Conservation (phyloP, 78 protist genomes). For the Dictyostelium discoideum region DNA sequence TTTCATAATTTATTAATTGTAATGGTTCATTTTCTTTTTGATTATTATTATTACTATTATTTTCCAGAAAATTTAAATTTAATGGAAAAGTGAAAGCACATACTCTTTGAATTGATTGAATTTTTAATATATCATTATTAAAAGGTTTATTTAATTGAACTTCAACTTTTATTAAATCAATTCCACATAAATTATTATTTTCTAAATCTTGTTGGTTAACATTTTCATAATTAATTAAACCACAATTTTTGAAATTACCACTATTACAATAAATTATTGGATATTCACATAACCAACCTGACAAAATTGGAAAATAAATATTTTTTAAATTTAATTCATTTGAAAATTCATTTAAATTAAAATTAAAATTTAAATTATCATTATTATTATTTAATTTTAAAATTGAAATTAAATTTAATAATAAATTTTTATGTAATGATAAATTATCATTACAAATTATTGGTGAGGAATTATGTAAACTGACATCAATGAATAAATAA, state of each 20-base stretch:
- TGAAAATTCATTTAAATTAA: not conserved
- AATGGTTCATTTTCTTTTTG: not conserved
- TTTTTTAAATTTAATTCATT: not conserved
- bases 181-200: not conserved
- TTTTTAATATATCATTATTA: not conserved
- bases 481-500: constrained; percentile 16
- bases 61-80: not conserved
- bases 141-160: not conserved
- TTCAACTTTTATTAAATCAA: not conserved
- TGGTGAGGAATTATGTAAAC: not conserved
- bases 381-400: not conserved
- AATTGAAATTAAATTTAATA: not conserved
- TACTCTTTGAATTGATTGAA: not conserved
- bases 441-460: not conserved
- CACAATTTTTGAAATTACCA: not conserved
- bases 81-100: not conserved
- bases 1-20: not conserved
- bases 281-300: constrained; percentile 55
- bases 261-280: constrained; percentile 44
- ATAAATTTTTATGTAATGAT: not conserved
- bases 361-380: not conserved
- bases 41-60: too few species aligned
- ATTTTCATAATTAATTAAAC: not conserved
- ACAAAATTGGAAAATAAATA: constrained; percentile 17
- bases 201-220: not conserved